Percentiles rank a stretch among this genome's conserved stretches.
These are phyloP conservation scores for Beauveria varroae DNA, from an alignment of 2,329 filamentous ascomycete genomes.

Conservation along the genomic window DNA sequence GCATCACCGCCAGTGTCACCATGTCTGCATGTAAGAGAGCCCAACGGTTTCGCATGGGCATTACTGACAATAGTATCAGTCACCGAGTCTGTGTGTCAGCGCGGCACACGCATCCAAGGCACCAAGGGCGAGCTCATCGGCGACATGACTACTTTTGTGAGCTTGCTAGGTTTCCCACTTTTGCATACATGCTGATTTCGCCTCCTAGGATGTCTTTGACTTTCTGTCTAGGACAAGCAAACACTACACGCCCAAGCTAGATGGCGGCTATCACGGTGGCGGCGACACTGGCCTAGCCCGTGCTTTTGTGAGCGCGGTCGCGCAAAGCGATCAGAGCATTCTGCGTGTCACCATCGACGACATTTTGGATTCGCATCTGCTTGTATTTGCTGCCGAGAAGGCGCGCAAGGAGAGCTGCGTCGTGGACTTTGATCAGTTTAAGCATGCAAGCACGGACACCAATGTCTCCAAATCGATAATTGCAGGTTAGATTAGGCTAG, in stretches of 20 bases:
- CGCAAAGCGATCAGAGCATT: slow-evolving; percentile 5
- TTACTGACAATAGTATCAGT: neutral
- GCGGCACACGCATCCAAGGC: slow-evolving; percentile 15
- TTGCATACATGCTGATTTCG: neutral
- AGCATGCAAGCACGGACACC: neutral
- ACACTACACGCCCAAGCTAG: slow-evolving; percentile 12
- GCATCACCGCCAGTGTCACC: slow-evolving; percentile 13
- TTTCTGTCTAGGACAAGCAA: slow-evolving; percentile 12
- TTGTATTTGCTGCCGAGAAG: slow-evolving; percentile 14
- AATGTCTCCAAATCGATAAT: neutral
- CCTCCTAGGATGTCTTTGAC: slow-evolving; percentile 12
- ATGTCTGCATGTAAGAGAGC: slow-evolving; percentile 15
- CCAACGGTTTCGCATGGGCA: neutral
- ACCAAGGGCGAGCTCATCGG: slow-evolving; percentile 15
- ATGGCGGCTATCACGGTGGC: slow-evolving; percentile 14
- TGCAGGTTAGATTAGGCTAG: too few species aligned
- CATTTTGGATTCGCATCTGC: slow-evolving; percentile 13
- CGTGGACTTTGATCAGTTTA: slow-evolving; percentile 14
- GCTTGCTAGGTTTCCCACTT: neutral
- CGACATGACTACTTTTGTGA: slow-evolving; percentile 15
- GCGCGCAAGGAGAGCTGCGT: slow-evolving; percentile 13
- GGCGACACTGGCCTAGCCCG: slow-evolving; percentile 14
- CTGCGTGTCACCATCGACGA: slow-evolving; percentile 12
- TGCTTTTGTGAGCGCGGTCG: slow-evolving; percentile 13
- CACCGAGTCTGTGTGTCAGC: slow-evolving; percentile 13